phyloP scores from a whole-genome alignment of 106 monocot genomes.

The Hemerocallis citrina region DNA sequence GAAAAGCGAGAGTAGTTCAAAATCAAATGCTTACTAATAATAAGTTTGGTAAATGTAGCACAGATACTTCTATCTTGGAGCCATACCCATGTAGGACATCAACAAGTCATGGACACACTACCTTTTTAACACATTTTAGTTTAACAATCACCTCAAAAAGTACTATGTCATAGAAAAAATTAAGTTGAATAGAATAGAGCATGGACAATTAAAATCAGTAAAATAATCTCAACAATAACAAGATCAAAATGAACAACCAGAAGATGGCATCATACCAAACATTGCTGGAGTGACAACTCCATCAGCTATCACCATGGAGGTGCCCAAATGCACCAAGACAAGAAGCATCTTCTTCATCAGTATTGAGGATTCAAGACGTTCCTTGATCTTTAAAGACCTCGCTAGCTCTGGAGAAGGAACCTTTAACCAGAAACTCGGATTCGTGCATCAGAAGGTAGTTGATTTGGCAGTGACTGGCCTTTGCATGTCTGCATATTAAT shows the following conservation, averaged over 20 bases:
- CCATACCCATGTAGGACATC: no score
- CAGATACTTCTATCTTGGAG: no score
- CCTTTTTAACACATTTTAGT: no score
- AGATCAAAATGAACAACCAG: constrained; percentile 3
- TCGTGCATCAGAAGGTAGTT: constrained; percentile 80
- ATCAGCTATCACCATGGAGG: constrained; percentile 93
- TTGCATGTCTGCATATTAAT: constrained; percentile 93
- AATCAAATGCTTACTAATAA: no score
- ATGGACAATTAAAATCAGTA: no score
- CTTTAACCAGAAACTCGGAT: constrained; percentile 89
- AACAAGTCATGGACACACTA: no score
- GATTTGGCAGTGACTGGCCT: constrained; percentile 90
- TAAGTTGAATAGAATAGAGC: no score
- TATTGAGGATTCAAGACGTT: constrained; percentile 59
- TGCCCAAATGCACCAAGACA: constrained; percentile 79
- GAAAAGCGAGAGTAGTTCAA: no score
- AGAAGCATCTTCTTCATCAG: constrained; percentile 76
- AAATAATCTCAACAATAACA: neutral
- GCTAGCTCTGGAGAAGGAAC: constrained; percentile 90
- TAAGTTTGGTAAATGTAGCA: no score
- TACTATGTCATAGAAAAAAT: no score
- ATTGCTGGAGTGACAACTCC: constrained; percentile 94
- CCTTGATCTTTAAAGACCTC: constrained; percentile 89
- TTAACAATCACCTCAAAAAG: no score
- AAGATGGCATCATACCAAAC: constrained; percentile 72